Evolutionary conservation across 495 filamentous ascomycete genomes (phyloP).

Genomic region (Aspergillus nidulans): DNA sequence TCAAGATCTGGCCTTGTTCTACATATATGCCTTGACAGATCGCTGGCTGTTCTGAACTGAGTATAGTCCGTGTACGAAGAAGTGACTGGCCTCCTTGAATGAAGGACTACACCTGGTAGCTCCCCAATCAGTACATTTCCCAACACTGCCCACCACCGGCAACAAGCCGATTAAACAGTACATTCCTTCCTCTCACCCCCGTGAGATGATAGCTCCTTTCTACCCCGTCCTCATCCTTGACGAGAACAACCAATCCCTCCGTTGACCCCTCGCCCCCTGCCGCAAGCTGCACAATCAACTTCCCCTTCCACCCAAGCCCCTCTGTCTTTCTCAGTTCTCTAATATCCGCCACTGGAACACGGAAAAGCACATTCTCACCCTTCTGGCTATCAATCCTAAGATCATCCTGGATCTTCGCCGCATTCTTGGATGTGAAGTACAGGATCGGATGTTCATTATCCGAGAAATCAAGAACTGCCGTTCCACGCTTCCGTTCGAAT

Average conservation of each 20-base stretch:
- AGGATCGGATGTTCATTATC: conserved; percentile 31
- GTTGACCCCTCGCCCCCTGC: conserved; percentile 51
- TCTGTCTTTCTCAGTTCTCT: conserved; percentile 74
- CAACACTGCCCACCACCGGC: conserved; percentile 81
- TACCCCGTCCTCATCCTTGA: conserved; percentile 38
- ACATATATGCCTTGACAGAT: too few species aligned
- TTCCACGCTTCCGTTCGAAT: conserved; percentile 67
- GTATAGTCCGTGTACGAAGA: too few species aligned
- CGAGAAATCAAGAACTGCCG: conserved; percentile 60
- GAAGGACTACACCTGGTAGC: too few species aligned
- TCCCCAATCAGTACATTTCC: conserved; percentile 76
- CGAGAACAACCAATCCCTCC: conserved; percentile 70
- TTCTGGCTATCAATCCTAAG: conserved; percentile 43
- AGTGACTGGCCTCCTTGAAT: too few species aligned
- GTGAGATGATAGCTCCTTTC: conserved; percentile 55
- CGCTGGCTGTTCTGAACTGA: too few species aligned
- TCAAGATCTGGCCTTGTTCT: too few species aligned
- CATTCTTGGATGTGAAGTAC: conserved; percentile 46
- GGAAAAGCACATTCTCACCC: conserved; percentile 37
- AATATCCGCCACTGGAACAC: conserved; percentile 54
- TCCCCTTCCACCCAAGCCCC: conserved; percentile 83
- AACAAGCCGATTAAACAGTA: conserved; percentile 79
- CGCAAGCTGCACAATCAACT: conserved; percentile 77
- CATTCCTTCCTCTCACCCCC: conserved; percentile 67
- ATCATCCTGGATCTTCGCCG: conserved; percentile 25